These are phyloP conservation scores for Bruguiera gymnorhiza DNA, from an alignment of 345 rosid species.

Conservation along the genomic window DNA sequence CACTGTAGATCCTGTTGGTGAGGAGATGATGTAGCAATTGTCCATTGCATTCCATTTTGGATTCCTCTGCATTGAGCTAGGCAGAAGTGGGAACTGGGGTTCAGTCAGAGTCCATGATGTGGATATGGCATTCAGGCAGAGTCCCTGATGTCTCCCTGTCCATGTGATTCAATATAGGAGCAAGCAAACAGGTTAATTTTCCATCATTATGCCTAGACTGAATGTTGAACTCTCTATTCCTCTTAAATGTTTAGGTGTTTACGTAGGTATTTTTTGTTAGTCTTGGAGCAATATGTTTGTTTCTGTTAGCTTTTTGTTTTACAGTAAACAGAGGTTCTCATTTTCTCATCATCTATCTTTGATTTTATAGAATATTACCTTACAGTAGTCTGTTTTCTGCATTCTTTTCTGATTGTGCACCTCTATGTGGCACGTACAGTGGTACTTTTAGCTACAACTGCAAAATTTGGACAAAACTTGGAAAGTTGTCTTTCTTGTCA, in stretches of 20 bases:
- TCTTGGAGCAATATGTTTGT: too few relatives aligned
- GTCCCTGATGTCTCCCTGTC: not conserved
- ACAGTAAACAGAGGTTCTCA: too few relatives aligned
- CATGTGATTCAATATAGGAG: not conserved
- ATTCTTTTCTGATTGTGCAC: too few relatives aligned
- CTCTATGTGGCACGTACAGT: too few relatives aligned
- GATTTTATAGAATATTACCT: too few relatives aligned
- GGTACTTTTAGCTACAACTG: too few relatives aligned
- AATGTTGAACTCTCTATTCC: not conserved
- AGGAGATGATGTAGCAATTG: conserved; percentile 63
- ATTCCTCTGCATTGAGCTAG: conserved; percentile 14
- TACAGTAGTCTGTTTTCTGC: too few relatives aligned
- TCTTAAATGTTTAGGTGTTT: not conserved
- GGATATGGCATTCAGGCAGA: not conserved
- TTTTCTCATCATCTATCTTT: too few relatives aligned
- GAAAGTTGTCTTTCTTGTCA: too few relatives aligned
- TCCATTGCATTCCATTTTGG: conserved; percentile 5
- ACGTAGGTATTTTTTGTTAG: not conserved
- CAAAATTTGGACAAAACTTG: too few relatives aligned
- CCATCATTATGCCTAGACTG: not conserved
- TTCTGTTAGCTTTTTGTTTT: too few relatives aligned
- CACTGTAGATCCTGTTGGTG: conserved; percentile 78
- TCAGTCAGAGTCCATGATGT: not conserved
- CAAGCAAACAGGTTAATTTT: not conserved
- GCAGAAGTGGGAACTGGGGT: not conserved